Evolutionary conservation across 768 basidiomycete genomes (phyloP), one percentile per base, ranked within the genome.

Genomic region (Trametes sanguinea): DNA sequence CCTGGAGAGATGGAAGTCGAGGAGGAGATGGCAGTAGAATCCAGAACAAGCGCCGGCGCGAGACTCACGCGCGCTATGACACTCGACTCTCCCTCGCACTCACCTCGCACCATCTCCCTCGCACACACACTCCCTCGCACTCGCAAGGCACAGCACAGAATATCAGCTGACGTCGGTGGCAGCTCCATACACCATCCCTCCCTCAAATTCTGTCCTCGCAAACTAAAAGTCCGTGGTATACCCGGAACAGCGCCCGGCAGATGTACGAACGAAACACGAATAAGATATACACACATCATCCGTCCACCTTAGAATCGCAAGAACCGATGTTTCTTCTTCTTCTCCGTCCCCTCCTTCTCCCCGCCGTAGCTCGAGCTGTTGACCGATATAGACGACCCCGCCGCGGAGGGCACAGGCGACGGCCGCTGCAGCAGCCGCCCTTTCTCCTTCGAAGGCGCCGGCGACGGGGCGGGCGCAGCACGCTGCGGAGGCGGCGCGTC

Each of bases 241-340:
- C 17, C 54, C 54, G 35, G 35, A n/a, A 47, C 14, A 11, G 30
- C 48, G 30, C 14, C 27, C 48, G 11, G 8, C 3, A 29, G 27
- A 32, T 32, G 30, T 43, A 13, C 42, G 42, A 43, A 43, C 35
- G 17, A 29, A 9, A 56, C 22, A 60, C 54, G 42, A 57, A 64
- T 64, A 64, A 64, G 54, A 64, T 64, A 64, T 44, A 60, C 54
- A 59, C 58, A 44, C 48, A 51, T 22, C 35, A 13, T 42, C 17
- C 51, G 29, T 30, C 37, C 16, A 11, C 32, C 16, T 67, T 54
- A 86, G 69, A 92, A 90, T 33, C 83, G 81, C 75, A 91, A 88
- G 62, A 89, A 77, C 13, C 86, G 82, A 59, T 82, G 84, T 74
- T 86, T 90, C 81, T 90, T 92, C 78, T 89, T 88, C 78, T 90